Evolutionary conservation across 2,329 filamentous ascomycete species (phyloP).

Genomic region (Penicillium sp.): DNA sequence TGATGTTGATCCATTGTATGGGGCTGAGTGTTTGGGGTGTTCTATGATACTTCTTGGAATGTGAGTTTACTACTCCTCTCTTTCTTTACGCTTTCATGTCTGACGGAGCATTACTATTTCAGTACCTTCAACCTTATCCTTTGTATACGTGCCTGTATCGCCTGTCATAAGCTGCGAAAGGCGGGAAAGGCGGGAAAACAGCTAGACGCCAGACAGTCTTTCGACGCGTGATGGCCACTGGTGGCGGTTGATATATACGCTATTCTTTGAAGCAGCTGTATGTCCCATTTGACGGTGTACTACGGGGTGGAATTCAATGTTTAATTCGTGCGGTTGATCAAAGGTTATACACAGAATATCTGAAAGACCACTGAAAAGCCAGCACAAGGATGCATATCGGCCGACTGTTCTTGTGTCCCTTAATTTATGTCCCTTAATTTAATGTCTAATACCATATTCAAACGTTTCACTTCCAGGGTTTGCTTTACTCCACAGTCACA

Average conservation of each 20-base stretch:
- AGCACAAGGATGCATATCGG: no score
- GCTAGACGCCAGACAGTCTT: not conserved
- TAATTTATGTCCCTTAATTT: not conserved
- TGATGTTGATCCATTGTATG: conserved; percentile 5
- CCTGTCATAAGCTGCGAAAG: conserved; percentile 14
- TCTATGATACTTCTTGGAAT: conserved; percentile 15
- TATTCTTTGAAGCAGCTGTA: not conserved
- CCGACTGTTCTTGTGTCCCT: no score
- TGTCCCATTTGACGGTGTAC: not conserved
- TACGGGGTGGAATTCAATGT: no score
- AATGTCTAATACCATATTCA: not conserved
- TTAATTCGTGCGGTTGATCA: not conserved
- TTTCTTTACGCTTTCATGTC: not conserved
- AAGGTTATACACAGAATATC: no score
- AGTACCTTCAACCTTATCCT: conserved; percentile 13
- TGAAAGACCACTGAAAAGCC: no score
- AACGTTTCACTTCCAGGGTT: not conserved
- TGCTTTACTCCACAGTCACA: not conserved
- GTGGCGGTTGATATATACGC: not conserved
- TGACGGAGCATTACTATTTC: not conserved
- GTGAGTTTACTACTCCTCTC: not conserved
- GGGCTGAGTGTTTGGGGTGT: conserved; percentile 12
- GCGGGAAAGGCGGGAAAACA: conserved; percentile 4
- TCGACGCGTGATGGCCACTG: conserved; percentile 1
- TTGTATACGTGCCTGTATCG: conserved; percentile 9